A percentile compares a stretch with the other conserved stretches of the same genome.
Evolutionary conservation across 2,329 filamentous ascomycete genomes (phyloP).

Genomic region (Harringtonia aguacate): DNA sequence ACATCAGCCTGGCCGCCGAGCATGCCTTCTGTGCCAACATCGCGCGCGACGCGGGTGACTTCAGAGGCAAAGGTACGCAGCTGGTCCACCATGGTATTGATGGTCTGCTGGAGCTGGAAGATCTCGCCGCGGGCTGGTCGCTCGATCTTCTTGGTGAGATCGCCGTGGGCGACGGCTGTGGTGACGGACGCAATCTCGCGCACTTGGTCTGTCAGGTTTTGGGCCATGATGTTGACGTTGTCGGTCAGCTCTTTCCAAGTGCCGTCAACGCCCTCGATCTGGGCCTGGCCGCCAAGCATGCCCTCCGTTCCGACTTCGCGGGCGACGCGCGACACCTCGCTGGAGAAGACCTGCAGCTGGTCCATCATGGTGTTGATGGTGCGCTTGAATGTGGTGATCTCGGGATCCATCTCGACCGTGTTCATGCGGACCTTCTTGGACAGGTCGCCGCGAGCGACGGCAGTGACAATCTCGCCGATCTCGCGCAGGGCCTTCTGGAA

Average conservation of each 20-base stretch:
- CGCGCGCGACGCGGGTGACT: constrained; percentile 71
- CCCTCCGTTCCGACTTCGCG: constrained; percentile 95
- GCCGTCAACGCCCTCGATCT: constrained; percentile 87
- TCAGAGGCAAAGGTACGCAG: constrained; percentile 74
- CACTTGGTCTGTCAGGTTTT: constrained; percentile 74
- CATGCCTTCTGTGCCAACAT: constrained; percentile 77
- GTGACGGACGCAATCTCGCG: constrained; percentile 79
- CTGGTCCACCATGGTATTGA: constrained; percentile 86
- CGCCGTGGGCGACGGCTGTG: constrained; percentile 72
- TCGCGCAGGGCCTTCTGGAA: constrained; percentile 96
- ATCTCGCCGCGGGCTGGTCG: constrained; percentile 74
- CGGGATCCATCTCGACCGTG: constrained; percentile 91
- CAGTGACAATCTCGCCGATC: constrained; percentile 94
- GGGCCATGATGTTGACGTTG: constrained; percentile 78
- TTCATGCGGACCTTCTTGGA: constrained; percentile 97
- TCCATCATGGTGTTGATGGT: constrained; percentile 99
- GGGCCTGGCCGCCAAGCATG: constrained; percentile 84
- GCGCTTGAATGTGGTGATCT: constrained; percentile 95
- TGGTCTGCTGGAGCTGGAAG: constrained; percentile 71
- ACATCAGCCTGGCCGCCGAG: constrained; percentile 75
- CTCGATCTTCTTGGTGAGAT: constrained; percentile 76
- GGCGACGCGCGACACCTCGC: constrained; percentile 88
- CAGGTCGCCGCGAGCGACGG: constrained; percentile 87
- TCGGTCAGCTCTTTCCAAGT: constrained; percentile 97
- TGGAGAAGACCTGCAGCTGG: constrained; percentile 91